Evolutionary conservation across 2,329 filamentous ascomycete species (phyloP), one percentile per base, ranked within the genome.

Genomic region (Pseudocercospora eumusae): DNA sequence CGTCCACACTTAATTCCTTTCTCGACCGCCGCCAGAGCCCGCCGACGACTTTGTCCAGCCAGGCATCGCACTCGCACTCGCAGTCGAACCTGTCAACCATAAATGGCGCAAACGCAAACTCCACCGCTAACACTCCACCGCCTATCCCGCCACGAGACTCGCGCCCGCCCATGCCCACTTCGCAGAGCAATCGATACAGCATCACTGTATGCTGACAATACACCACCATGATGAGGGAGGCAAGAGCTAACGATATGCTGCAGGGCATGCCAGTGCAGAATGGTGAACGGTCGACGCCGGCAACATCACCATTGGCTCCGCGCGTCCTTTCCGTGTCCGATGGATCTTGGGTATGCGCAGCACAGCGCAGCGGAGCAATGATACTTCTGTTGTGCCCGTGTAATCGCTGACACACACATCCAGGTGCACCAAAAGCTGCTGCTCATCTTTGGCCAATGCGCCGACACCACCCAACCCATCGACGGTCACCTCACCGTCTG

Each of bases 371-470:
- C n/a, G n/a, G n/a, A n/a, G n/a, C 62, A 47, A 28, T 36, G 11
- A n/a, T 36, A 3, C n/a, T 33, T 15, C 44, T 15, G 49, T 42
- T 47, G 18, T 49, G 7, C 53, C 33, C 9, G 18, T 44, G 11
- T 0, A 54, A 54, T 36, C 40, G 49, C 55, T 62, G 61, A 60
- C 56, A 47, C 49, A 47, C 49, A n/a, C 18, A 27, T 58, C 20
- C 61, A 96, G 92, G 91, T 96, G 20, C 91, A 96, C 73, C 92
- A 97, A 80, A 97, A 96, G 75, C 85, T 96, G 8, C 82, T 97
- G 20, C 83, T 95, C 23, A 82, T 97, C 52, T 86, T 88, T 70
- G 93, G 93, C 56, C 87, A 90, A 54, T 88, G 96, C 68, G 92
- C 90, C 62, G 91, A 96, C 66, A 81, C 86, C 4, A 82, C 86